phyloP scores from a whole-genome alignment of 805 yeast species.

The Blastobotrys chiropterorum region DNA sequence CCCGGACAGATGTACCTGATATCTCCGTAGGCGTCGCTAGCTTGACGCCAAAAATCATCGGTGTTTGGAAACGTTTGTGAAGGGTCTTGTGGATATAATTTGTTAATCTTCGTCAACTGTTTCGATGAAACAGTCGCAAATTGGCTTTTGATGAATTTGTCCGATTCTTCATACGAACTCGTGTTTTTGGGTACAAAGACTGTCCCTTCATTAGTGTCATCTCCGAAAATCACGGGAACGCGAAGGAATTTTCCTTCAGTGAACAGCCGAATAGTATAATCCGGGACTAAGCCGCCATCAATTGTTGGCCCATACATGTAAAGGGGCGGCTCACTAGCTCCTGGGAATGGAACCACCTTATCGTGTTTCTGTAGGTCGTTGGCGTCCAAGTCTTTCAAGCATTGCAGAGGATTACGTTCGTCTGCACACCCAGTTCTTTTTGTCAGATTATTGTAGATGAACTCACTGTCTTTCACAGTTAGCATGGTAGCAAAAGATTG shows the following conservation, averaged over 20 bases:
- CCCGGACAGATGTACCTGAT: slow-evolving; percentile 13
- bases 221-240: slow-evolving; percentile 12
- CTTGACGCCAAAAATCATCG: slow-evolving; percentile 8
- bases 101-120: not conserved
- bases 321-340: slow-evolving; percentile 12
- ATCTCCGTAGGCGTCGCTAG: slow-evolving; percentile 11
- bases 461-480: slow-evolving; percentile 4
- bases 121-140: slow-evolving; percentile 1
- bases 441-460: slow-evolving; percentile 7
- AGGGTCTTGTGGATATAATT: slow-evolving; percentile 1
- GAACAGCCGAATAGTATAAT: slow-evolving; percentile 7
- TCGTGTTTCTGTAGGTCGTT: not conserved
- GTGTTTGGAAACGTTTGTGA: slow-evolving; percentile 4
- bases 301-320: slow-evolving; percentile 14
- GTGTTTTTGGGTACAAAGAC: slow-evolving; percentile 7
- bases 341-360: not conserved
- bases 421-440: slow-evolving; percentile 8
- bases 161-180: slow-evolving; percentile 4
- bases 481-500: slow-evolving; percentile 16
- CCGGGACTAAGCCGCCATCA: slow-evolving; percentile 13
- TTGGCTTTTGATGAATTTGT: not conserved
- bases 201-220: slow-evolving; percentile 10
- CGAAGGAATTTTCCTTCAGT: slow-evolving; percentile 8
- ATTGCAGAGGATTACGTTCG: slow-evolving; percentile 1
- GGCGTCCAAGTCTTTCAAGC: slow-evolving; percentile 10